Conservation (phyloP, 805 yeast species). For the Nakazawaea anatomiae region DNA sequence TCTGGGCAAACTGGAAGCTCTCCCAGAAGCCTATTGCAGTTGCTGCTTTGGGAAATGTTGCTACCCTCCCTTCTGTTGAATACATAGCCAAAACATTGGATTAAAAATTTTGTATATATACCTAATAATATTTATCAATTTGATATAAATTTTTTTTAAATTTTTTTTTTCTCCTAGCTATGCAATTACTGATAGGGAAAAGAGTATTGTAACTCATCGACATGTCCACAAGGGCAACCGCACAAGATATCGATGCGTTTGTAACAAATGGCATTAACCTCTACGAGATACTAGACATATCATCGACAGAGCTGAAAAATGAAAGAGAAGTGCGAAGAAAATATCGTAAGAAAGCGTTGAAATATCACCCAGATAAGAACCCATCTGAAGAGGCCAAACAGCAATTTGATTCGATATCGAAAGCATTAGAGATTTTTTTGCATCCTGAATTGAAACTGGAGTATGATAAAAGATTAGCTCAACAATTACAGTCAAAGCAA, state of each 20-base stretch:
- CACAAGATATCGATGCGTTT: constrained; percentile 5
- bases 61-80: constrained; percentile 60
- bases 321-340: constrained; percentile 19
- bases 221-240: background rate
- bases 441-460: constrained; percentile 13
- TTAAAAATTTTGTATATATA: background rate
- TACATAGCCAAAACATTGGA: constrained; percentile 41
- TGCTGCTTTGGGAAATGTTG: constrained; percentile 85
- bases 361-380: constrained; percentile 30
- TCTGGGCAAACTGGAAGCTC: constrained; percentile 83
- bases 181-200: too few species aligned
- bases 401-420: constrained; percentile 21
- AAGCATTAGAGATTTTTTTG: constrained; percentile 20
- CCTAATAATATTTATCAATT: background rate
- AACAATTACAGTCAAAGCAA: background rate
- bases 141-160: too few species aligned
- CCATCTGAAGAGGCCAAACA: constrained; percentile 20
- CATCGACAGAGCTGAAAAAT: background rate
- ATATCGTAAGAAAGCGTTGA: constrained; percentile 24
- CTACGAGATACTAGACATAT: constrained; percentile 11
- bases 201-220: too few species aligned
- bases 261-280: constrained; percentile 6
- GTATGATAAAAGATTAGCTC: constrained; percentile 18
- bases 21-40: constrained; percentile 77
- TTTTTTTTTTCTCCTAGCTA: background rate